Evolutionary conservation across 192 early-diverging fungal species (phyloP).

Genomic region (Coemansia sp.): DNA sequence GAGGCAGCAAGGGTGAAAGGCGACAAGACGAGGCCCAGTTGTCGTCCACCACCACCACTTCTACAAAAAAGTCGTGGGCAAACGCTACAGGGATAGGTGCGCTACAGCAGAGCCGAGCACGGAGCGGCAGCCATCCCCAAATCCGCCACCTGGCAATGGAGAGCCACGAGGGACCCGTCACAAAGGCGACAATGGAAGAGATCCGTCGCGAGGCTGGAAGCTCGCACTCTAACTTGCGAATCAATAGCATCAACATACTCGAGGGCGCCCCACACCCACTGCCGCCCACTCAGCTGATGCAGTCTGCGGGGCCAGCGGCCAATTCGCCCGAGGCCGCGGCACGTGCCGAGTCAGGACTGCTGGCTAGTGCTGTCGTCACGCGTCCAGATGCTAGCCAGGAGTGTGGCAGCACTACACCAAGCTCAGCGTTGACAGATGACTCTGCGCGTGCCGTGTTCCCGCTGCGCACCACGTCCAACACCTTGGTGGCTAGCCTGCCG

Average conservation of each 20-base stretch:
- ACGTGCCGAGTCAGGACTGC: slow-evolving; percentile 5
- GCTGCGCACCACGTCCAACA: slow-evolving; percentile 44
- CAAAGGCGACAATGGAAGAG: slow-evolving; percentile 51
- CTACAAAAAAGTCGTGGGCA: slow-evolving; percentile 31
- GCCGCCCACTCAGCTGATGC: not conserved
- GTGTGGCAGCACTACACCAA: slow-evolving; percentile 2
- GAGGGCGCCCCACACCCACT: not conserved
- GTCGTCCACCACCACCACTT: slow-evolving; percentile 7
- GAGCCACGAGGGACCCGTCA: slow-evolving; percentile 44
- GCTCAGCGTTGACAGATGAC: slow-evolving; percentile 5
- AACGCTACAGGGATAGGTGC: slow-evolving; percentile 19
- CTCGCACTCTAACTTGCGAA: slow-evolving; percentile 35
- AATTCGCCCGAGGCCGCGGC: not conserved
- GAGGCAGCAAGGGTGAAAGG: slow-evolving; percentile 30
- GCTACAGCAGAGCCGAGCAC: slow-evolving; percentile 27
- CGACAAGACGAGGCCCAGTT: slow-evolving; percentile 23
- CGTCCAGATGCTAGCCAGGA: not conserved
- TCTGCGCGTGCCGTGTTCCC: slow-evolving; percentile 21
- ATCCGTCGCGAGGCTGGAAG: slow-evolving; percentile 46
- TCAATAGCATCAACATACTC: slow-evolving; percentile 29
- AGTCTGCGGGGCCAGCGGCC: not conserved
- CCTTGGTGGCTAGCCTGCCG: slow-evolving; percentile 13
- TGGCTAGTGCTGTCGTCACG: not conserved
- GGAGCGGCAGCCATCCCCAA: slow-evolving; percentile 48
- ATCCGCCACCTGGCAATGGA: slow-evolving; percentile 53